Percentiles rank a stretch among this genome's conserved stretches.
phyloP scores from a whole-genome alignment of 1,284 basidiomycete genomes.

The Phlebopus sp. region DNA sequence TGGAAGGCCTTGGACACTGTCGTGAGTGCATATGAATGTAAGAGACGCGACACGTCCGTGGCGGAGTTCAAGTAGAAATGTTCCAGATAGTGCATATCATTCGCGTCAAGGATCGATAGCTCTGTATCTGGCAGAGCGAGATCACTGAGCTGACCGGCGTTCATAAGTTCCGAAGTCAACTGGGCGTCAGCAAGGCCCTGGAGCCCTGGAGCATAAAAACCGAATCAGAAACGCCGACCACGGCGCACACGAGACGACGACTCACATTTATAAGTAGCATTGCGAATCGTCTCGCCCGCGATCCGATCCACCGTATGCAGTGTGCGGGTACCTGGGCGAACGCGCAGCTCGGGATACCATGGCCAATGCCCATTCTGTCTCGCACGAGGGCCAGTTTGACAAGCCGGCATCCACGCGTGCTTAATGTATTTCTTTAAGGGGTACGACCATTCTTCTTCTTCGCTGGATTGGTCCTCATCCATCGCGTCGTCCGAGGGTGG shows the following conservation, averaged over 20 bases:
- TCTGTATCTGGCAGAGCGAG: constrained; percentile 8
- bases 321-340: constrained; percentile 4
- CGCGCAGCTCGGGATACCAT: constrained; percentile 4
- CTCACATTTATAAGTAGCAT: constrained; percentile 3
- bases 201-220: constrained; percentile 1
- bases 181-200: not conserved
- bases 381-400: constrained; percentile 2
- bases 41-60: constrained; percentile 7
- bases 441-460: constrained; percentile 3
- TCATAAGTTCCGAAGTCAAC: constrained; percentile 1
- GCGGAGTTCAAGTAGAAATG: constrained; percentile 1
- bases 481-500: too few relatives aligned
- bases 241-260: not conserved
- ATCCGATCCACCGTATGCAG: constrained; percentile 11
- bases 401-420: constrained; percentile 12
- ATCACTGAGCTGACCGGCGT: constrained; percentile 1
- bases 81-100: constrained; percentile 4
- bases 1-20: constrained; percentile 5
- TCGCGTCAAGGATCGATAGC: not conserved
- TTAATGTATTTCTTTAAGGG: constrained; percentile 10
- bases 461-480: too few relatives aligned
- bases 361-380: constrained; percentile 6
- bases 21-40: constrained; percentile 9
- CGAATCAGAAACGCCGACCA: not conserved
- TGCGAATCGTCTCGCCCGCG: not conserved